phyloP scores from a whole-genome alignment of 1,139 yeast genomes.

The Lizanozyma gosingica region DNA sequence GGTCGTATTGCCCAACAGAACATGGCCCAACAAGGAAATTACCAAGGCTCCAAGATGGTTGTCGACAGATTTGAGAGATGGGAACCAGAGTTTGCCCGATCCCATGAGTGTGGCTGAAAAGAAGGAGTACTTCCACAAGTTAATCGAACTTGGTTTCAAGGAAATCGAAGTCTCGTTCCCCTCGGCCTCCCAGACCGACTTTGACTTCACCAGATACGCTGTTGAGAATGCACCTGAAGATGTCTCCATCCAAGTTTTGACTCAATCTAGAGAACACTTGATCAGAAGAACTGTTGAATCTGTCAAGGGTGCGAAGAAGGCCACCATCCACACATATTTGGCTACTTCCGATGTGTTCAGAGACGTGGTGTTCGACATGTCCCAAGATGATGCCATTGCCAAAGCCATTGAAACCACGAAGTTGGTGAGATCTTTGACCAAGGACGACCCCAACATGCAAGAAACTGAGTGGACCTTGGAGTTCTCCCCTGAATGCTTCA shows the following conservation, averaged over 20 bases:
- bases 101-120: slow-evolving; percentile 92
- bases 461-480: slow-evolving; percentile 84
- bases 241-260: slow-evolving; percentile 83
- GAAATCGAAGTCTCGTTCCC: slow-evolving; percentile 98
- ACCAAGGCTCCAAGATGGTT: slow-evolving; percentile 91
- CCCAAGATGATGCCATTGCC: slow-evolving; percentile 67
- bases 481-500: slow-evolving; percentile 91
- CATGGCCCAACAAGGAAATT: slow-evolving; percentile 78
- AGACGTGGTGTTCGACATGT: slow-evolving; percentile 82
- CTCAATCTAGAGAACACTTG: slow-evolving; percentile 87
- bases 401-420: slow-evolving; percentile 80
- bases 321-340: slow-evolving; percentile 83
- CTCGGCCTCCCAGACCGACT: slow-evolving; percentile 90
- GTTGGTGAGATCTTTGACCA: slow-evolving; percentile 73
- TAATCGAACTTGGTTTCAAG: slow-evolving; percentile 86
- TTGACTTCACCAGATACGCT: slow-evolving; percentile 90
- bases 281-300: slow-evolving; percentile 86
- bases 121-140: slow-evolving; percentile 76
- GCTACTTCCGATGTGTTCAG: slow-evolving; percentile 91
- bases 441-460: slow-evolving; percentile 69
- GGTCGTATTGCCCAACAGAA: slow-evolving; percentile 62
- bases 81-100: slow-evolving; percentile 94
- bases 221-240: slow-evolving; percentile 91
- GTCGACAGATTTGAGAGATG: slow-evolving; percentile 92
- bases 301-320: slow-evolving; percentile 79